A percentile compares a stretch with the other conserved stretches of the same genome.
These are phyloP conservation scores for Ganoderma boninense DNA, from an alignment of 1,284 basidiomycete genomes.

Conservation along the genomic window DNA sequence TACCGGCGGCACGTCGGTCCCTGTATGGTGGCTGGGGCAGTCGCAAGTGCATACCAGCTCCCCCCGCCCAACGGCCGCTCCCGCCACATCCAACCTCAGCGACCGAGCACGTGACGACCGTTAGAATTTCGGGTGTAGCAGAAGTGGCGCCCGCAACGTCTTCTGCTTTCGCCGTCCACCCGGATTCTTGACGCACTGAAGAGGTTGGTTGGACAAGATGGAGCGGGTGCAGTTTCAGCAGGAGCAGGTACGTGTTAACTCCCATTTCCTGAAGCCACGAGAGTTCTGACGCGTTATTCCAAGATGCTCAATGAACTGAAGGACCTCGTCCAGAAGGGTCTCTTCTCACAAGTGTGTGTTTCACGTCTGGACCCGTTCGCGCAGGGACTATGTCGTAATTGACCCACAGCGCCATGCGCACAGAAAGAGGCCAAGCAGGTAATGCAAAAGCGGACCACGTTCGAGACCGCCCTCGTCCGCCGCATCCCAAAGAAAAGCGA, in stretches of 20 bases:
- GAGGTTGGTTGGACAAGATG: slow-evolving; percentile 54
- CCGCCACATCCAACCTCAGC: background rate
- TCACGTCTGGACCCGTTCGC: background rate
- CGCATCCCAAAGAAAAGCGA: slow-evolving; percentile 88
- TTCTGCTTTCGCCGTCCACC: slow-evolving; percentile 11
- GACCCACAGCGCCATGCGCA: slow-evolving; percentile 25
- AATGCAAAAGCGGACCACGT: slow-evolving; percentile 84
- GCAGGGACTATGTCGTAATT: slow-evolving; percentile 27
- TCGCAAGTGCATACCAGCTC: background rate
- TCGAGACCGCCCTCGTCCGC: slow-evolving; percentile 87
- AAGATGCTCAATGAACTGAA: slow-evolving; percentile 96
- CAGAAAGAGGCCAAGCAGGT: slow-evolving; percentile 87
- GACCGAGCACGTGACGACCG: slow-evolving; percentile 18
- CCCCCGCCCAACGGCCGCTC: background rate
- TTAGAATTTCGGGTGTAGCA: slow-evolving; percentile 23
- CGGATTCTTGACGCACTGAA: background rate
- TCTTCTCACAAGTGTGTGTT: slow-evolving; percentile 82
- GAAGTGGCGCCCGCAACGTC: slow-evolving; percentile 16
- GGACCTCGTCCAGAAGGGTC: slow-evolving; percentile 87
- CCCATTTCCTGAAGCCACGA: background rate
- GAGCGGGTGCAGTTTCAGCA: slow-evolving; percentile 95
- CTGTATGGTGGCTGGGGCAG: background rate
- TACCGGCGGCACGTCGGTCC: background rate
- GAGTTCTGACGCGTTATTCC: slow-evolving; percentile 7
- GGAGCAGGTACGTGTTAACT: slow-evolving; percentile 69